Conservation (phyloP, 1,284 basidiomycete species). For the Leccinum pachyderme region DNA sequence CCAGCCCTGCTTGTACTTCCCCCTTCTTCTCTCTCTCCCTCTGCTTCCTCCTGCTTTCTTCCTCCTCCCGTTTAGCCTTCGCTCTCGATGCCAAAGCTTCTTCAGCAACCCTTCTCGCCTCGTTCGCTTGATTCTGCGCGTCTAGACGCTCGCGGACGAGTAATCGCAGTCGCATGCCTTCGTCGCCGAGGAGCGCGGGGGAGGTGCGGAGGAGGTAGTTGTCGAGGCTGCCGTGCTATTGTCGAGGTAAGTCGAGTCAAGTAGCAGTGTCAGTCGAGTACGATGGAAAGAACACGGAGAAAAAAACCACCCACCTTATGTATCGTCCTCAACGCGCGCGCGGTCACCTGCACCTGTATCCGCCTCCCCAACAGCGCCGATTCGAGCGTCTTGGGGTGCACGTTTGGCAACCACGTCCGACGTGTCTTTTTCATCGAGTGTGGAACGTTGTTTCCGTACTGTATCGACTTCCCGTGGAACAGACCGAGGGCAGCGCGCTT, state of each 20-base stretch:
- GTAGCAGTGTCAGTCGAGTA: background rate
- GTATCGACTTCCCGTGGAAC: slow-evolving; percentile 77
- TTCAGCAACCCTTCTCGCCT: slow-evolving; percentile 16
- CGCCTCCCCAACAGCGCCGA: slow-evolving; percentile 62
- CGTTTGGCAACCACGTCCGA: slow-evolving; percentile 85
- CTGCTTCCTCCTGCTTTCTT: background rate
- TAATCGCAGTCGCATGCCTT: slow-evolving; percentile 72
- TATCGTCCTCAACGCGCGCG: slow-evolving; percentile 73
- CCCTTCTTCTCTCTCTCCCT: slow-evolving; percentile 3
- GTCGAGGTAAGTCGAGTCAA: background rate
- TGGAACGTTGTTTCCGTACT: slow-evolving; percentile 88
- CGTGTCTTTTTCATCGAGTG: slow-evolving; percentile 92
- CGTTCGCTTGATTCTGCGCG: slow-evolving; percentile 20
- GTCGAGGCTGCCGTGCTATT: slow-evolving; percentile 75
- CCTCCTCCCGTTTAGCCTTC: slow-evolving; percentile 8
- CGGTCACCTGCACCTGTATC: slow-evolving; percentile 63
- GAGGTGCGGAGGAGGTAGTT: slow-evolving; percentile 71
- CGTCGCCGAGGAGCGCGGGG: slow-evolving; percentile 63
- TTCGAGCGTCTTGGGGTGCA: slow-evolving; percentile 69
- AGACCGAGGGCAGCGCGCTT: slow-evolving; percentile 75
- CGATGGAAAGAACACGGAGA: background rate
- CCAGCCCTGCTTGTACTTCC: slow-evolving; percentile 12
- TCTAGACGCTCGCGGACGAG: slow-evolving; percentile 48
- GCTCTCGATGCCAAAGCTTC: slow-evolving; percentile 11
- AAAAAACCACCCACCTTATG: slow-evolving; percentile 57